phyloP scores from a whole-genome alignment of 2,329 filamentous ascomycete species.

The Ascochyta rabiei region DNA sequence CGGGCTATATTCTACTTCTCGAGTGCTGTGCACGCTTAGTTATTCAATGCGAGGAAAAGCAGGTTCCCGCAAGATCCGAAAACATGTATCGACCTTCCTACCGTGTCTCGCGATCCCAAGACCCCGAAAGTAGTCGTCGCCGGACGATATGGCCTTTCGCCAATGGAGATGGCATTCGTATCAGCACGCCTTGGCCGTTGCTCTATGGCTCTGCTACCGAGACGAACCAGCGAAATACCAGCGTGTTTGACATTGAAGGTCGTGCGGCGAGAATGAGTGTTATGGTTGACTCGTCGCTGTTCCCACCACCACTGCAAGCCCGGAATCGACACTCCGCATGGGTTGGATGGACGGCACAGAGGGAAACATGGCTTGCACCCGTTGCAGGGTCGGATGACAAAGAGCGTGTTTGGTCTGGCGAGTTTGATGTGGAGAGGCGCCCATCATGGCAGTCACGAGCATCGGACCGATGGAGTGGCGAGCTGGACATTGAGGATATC shows the following conservation, averaged over 20 bases:
- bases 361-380: conserved; percentile 24
- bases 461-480: conserved; percentile 7
- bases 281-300: conserved; percentile 23
- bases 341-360: conserved; percentile 12
- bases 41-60: neutral
- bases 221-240: conserved; percentile 16
- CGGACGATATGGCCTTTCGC: conserved; percentile 8
- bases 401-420: conserved; percentile 19
- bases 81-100: conserved; percentile 5
- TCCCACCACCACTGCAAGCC: conserved; percentile 13
- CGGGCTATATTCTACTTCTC: conserved; percentile 3
- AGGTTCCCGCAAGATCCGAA: neutral
- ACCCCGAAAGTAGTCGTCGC: conserved; percentile 1
- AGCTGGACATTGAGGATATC: neutral
- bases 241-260: conserved; percentile 27
- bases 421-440: conserved; percentile 26
- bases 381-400: conserved; percentile 8
- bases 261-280: conserved; percentile 27
- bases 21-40: neutral
- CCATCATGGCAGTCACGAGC: conserved; percentile 20
- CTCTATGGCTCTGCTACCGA: conserved; percentile 3
- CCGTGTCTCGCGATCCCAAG: neutral
- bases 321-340: conserved; percentile 19
- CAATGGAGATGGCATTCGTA: conserved; percentile 4
- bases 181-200: conserved; percentile 13